Evolutionary conservation across 2,329 filamentous ascomycete species (phyloP), one percentile per base, ranked within the genome.

Genomic region (Orbilia blumenaviensis): DNA sequence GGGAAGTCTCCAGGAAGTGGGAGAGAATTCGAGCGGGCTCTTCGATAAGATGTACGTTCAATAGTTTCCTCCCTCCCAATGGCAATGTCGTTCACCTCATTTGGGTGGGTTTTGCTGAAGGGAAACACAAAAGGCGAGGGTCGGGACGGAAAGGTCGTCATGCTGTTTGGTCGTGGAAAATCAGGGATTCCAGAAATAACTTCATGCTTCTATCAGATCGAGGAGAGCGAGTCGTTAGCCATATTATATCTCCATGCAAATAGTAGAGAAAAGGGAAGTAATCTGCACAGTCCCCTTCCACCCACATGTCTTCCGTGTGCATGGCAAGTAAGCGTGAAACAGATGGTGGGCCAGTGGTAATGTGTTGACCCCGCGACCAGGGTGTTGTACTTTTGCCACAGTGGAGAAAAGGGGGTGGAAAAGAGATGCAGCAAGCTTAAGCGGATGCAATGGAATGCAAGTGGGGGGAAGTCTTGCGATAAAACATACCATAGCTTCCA

Each of bases 301-400:
- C 58, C 48, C 56, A 63, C 60, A 72, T 42, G 46, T 56, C 48
- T 41, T 56, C 21, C 52, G 58, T 29, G 48, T 60, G 46, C 60
- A 58, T 67, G 54, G 71, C 46, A 75, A 50, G 63, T 63, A 75
- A 56, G 71, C 63, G 62, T 75, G 71, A 75, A 67, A 75, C 71
- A 62, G 2, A 10, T 41, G 23, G 62, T 67, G 71, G 71, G 63
- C 61, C 63, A 27, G 71, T 50, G 56, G 52, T 34, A 54, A 46
- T 75, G 71, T 67, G 71, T 75, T 75, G 71, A 68, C 62, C 52
- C 71, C 71, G 27, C 42, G 54, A 75, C 71, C 25, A 38, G 62
- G 71, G 46, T 68, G 61, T 36, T 54, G 25, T 27, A 50, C 36
- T 61, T 63, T 75, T 75, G 71, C 71, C 71, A 75, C 71, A 68